Base-by-base conservation (phyloP, 2,329 filamentous ascomycete species). In the Hypomyces perniciosus region DNA sequence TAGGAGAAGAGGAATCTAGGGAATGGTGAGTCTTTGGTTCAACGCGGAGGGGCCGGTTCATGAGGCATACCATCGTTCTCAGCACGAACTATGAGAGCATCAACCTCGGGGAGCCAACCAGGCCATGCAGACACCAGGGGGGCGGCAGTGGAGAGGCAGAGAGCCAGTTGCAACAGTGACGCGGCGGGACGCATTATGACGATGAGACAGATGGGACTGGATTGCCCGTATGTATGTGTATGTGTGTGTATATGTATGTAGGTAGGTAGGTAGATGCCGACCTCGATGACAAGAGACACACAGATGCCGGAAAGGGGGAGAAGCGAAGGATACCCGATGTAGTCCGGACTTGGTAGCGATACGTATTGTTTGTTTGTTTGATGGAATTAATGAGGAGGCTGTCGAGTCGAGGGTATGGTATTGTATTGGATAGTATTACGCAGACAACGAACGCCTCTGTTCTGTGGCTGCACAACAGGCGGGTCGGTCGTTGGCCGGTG, bases 61-160 rank as follows among this genome's bases (percentile, higher is more conserved):
- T 53, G 20, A 20, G 20, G 20, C 20, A 20, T 20, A 20, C 20
- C 20, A 30, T 57, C 63, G 41, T 68, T 65, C 55, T 77, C 69
- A 55, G 72, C 70, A 53, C 78, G 73, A 45, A 77, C 78, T 38
- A 83, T 67, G 34, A 85, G 62, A 10, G 74, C 62, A 56, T 82
- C 75, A 34, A 74, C 44, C 9, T 77, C 72, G 13, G 79, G 79
- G 35, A 83, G 66, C 74, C 76, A 81, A 55, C 64, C 67, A 20
- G 79, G 75, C 80, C 79, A 83, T 51, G 74, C 79, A 48, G 77
- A 72, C n/a, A 73, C 73, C 26, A 79, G 57, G 12, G 75, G 71
- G 7, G 76, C 67, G 48, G 82, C 65, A 31, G 80, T 73, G 40
- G 67, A 67, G 12, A 83, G 69, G 57, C 81, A 70, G 50, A 77